Evolutionary conservation across 1,139 yeast genomes (phyloP).

Genomic region (Suhomyces bokatorum): DNA sequence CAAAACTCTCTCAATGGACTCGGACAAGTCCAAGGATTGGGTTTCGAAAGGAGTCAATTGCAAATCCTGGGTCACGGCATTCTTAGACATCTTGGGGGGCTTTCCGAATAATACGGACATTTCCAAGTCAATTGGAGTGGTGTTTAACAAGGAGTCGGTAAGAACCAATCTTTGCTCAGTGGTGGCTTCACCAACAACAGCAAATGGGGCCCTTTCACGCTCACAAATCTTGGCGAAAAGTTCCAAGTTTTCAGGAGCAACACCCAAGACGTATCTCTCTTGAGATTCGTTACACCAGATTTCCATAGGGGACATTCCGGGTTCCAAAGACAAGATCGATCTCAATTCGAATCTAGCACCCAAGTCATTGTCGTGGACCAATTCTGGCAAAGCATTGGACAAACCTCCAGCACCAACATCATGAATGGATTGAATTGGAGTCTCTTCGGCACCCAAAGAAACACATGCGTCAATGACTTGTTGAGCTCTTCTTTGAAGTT

Average conservation of each 20-base stretch:
- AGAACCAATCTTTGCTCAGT: constrained; percentile 79
- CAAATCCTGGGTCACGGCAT: constrained; percentile 66
- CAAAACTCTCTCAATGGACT: constrained; percentile 79
- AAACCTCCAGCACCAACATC: constrained; percentile 99
- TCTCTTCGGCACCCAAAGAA: constrained; percentile 66
- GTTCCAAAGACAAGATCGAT: constrained; percentile 86
- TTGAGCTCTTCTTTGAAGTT: constrained; percentile 98
- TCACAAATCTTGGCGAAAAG: constrained; percentile 77
- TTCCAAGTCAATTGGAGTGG: constrained; percentile 92
- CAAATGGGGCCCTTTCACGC: constrained; percentile 95
- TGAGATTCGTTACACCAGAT: constrained; percentile 99
- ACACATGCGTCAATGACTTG: constrained; percentile 95
- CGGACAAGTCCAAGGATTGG: constrained; percentile 39
- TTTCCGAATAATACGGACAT: constrained; percentile 97
- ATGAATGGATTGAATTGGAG: constrained; percentile 94
- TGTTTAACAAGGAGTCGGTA: constrained; percentile 70
- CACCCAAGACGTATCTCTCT: constrained; percentile 95
- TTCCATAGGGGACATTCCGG: constrained; percentile 99
- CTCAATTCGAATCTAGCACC: constrained; percentile 94
- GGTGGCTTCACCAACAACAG: constrained; percentile 95
- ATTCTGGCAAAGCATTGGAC: constrained; percentile 95
- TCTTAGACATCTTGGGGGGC: constrained; percentile 91
- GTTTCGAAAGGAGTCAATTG: constrained; percentile 50
- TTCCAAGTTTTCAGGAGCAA: constrained; percentile 74
- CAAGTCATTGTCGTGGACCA: constrained; percentile 93